Conservation (phyloP, 2,329 filamentous ascomycete species). For the Arthrinium puccinioides region DNA sequence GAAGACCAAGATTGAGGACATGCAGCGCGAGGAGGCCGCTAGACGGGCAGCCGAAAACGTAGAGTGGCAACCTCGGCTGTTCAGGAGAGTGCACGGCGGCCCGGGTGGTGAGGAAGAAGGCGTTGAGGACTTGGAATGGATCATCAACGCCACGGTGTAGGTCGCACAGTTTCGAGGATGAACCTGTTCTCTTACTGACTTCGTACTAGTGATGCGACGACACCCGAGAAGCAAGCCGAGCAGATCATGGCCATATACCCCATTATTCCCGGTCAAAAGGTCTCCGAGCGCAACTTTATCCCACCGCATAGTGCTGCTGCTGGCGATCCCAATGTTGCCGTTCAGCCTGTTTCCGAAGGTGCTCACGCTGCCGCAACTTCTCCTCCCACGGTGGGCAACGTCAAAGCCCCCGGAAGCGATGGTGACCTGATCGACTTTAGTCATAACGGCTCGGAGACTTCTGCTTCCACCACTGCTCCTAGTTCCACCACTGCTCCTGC, state of each 20-base stretch:
- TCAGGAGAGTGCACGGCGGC: conserved; percentile 66
- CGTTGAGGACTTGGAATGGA: conserved; percentile 89
- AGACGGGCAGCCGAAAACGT: conserved; percentile 68
- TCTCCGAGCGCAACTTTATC: conserved; percentile 46
- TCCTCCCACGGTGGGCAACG: too few relatives aligned
- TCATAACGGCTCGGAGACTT: too few relatives aligned
- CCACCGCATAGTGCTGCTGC: conserved; percentile 39
- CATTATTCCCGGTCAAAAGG: conserved; percentile 70
- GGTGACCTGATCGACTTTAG: conserved; percentile 38
- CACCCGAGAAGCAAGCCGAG: conserved; percentile 63
- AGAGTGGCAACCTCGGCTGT: conserved; percentile 84
- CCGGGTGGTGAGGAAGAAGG: conserved; percentile 68
- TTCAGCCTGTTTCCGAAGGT: conserved; percentile 9
- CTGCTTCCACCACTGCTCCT: too few relatives aligned
- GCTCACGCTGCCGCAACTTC: conserved; percentile 41
- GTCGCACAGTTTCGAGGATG: conserved; percentile 8
- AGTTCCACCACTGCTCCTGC: conserved; percentile 2
- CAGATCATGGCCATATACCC: conserved; percentile 85
- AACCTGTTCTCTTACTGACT: too few relatives aligned
- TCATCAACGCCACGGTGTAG: conserved; percentile 81
- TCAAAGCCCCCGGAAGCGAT: too few relatives aligned
- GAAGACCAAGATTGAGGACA: conserved; percentile 93
- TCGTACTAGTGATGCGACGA: conserved; percentile 41
- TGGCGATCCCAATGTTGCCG: conserved; percentile 11
- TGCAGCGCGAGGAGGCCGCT: conserved; percentile 82